A percentile compares a stretch with the other conserved stretches of the same genome.
Evolutionary conservation across 108 stramenopile species (phyloP).

Genomic region (Skeletonema menzelii): DNA sequence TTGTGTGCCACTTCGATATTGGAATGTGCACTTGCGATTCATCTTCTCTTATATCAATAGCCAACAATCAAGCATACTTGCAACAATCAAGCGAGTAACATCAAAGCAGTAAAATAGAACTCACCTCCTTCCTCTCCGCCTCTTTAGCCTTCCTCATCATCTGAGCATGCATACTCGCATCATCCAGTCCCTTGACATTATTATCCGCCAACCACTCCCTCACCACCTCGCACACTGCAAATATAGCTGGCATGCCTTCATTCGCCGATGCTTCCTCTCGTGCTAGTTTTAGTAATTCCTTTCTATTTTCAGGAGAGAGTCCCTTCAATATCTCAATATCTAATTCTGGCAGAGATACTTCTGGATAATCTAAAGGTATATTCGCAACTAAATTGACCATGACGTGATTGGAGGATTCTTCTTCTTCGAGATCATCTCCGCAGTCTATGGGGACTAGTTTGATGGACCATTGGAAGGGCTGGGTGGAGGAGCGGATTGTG

Average conservation of each 20-base stretch:
- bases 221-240: constrained; percentile 79
- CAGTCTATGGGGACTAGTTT: constrained; percentile 67
- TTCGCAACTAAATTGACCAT: constrained; percentile 63
- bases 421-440: constrained; percentile 51
- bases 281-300: constrained; percentile 61
- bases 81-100: background rate
- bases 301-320: constrained; percentile 58
- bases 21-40: too few relatives aligned
- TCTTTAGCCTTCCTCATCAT: constrained; percentile 84
- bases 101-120: constrained; percentile 8
- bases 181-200: constrained; percentile 88
- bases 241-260: constrained; percentile 77
- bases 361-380: constrained; percentile 74
- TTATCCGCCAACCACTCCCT: constrained; percentile 85
- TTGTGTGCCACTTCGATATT: background rate
- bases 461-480: constrained; percentile 78
- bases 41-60: too few relatives aligned
- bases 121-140: constrained; percentile 64
- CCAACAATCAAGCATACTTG: too few relatives aligned
- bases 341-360: constrained; percentile 53
- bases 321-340: constrained; percentile 77
- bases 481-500: constrained; percentile 49
- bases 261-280: constrained; percentile 75
- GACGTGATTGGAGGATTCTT: constrained; percentile 75
- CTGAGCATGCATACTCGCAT: constrained; percentile 83